These are phyloP conservation scores for Pleurotus ostreatus DNA, from an alignment of 768 basidiomycete genomes.

Conservation along the genomic window DNA sequence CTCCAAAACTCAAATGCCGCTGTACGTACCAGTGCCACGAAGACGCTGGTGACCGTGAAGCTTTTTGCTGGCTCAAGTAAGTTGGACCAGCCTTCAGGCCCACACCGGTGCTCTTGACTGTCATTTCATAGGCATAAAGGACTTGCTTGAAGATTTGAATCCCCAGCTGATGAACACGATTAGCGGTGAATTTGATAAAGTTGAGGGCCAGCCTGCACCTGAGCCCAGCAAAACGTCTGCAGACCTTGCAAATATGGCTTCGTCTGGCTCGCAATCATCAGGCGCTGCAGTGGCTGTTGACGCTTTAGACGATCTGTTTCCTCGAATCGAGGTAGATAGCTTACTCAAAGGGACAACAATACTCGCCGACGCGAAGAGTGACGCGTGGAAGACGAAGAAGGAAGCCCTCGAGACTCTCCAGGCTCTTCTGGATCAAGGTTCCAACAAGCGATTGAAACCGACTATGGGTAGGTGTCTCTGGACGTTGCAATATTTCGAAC, in stretches of 20 bases:
- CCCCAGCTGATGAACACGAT: slow-evolving; percentile 91
- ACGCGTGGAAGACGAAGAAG: slow-evolving; percentile 96
- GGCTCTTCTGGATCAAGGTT: slow-evolving; percentile 81
- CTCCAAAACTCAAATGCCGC: slow-evolving; percentile 92
- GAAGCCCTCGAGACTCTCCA: slow-evolving; percentile 87
- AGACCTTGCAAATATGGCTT: slow-evolving; percentile 58
- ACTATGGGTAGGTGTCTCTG: slow-evolving; percentile 61
- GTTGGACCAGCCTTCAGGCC: slow-evolving; percentile 8
- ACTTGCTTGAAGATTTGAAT: slow-evolving; percentile 91
- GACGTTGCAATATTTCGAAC: neutral
- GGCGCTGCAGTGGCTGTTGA: slow-evolving; percentile 44
- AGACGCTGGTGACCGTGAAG: slow-evolving; percentile 85
- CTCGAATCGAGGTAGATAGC: slow-evolving; percentile 88
- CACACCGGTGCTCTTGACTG: too few species aligned
- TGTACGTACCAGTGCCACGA: slow-evolving; percentile 92
- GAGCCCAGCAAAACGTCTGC: slow-evolving; percentile 73
- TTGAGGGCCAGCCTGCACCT: slow-evolving; percentile 71
- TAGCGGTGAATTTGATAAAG: slow-evolving; percentile 88
- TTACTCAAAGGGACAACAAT: slow-evolving; percentile 82
- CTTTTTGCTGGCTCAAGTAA: slow-evolving; percentile 87
- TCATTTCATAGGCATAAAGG: slow-evolving; percentile 67
- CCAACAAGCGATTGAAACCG: slow-evolving; percentile 89
- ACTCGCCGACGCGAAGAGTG: slow-evolving; percentile 80
- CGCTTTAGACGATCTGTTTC: slow-evolving; percentile 91
- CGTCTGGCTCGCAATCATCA: slow-evolving; percentile 33